Percentiles rank a stretch among this genome's conserved stretches.
Evolutionary conservation across 108 stramenopile genomes (phyloP).

Genomic region (Heterococcus sp.): DNA sequence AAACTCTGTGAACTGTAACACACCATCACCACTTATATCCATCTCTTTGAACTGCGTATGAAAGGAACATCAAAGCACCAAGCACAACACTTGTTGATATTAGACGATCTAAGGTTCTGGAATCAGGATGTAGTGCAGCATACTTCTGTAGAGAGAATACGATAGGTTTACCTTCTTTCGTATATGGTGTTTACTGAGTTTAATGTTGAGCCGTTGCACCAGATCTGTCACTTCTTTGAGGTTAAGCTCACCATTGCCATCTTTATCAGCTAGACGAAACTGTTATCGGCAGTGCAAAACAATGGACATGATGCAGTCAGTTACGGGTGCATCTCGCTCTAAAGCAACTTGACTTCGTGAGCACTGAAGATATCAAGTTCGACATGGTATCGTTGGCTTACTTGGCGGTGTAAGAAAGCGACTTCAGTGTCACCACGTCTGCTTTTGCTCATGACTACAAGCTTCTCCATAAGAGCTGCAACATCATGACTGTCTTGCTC

Average conservation of each 20-base stretch:
- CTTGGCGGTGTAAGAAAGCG: no score
- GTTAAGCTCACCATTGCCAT: background rate
- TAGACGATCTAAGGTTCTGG: no score
- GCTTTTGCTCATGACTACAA: background rate
- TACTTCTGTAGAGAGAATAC: no score
- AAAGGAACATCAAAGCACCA: no score
- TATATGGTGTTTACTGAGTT: background rate
- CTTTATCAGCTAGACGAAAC: background rate
- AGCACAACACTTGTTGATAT: no score
- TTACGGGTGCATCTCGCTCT: no score
- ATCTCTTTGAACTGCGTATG: conserved; percentile 32
- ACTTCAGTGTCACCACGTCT: background rate
- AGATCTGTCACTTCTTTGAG: background rate
- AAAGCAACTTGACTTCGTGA: no score
- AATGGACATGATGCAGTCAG: no score
- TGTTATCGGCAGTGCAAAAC: background rate
- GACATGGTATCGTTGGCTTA: no score
- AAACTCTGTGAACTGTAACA: conserved; percentile 57
- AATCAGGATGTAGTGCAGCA: no score
- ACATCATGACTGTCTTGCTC: background rate
- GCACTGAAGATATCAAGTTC: no score
- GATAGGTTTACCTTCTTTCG: no score
- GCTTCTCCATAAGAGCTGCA: background rate
- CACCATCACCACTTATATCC: conserved; percentile 54
- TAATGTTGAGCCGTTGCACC: background rate